Conservation (phyloP, 176 grass and related monocot genomes). For the Oryza punctata region DNA sequence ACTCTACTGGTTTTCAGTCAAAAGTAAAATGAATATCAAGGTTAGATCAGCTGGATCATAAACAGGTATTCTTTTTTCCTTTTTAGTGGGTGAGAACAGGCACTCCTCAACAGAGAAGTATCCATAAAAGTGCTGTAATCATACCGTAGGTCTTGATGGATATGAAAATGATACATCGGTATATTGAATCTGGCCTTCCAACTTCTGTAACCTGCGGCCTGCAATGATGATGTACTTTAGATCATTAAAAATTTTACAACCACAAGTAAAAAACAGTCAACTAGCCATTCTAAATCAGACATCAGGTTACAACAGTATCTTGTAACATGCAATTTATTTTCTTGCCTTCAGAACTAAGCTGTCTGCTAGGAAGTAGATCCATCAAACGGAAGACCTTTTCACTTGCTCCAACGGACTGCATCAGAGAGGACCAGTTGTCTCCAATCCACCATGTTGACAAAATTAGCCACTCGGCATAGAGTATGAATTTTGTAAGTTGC, state of each 20-base stretch:
- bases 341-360: conserved; percentile 79
- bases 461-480: conserved; percentile 97
- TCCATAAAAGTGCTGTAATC: conserved; percentile 1
- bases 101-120: conserved; percentile 27
- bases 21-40: not conserved
- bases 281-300: not conserved
- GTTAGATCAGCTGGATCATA: not conserved
- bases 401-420: conserved; percentile 95
- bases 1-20: conserved; percentile 4
- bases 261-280: conserved; percentile 17
- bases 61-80: not conserved
- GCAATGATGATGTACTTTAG: conserved; percentile 28
- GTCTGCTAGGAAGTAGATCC: conserved; percentile 82
- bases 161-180: conserved; percentile 87
- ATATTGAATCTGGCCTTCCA: conserved; percentile 75
- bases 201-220: conserved; percentile 68
- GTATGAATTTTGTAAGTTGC: conserved; percentile 94
- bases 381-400: conserved; percentile 96
- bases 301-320: not conserved
- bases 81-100: not conserved
- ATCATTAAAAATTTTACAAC: not conserved
- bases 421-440: conserved; percentile 97
- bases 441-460: conserved; percentile 98
- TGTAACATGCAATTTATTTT: conserved; percentile 29
- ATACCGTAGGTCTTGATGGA: conserved; percentile 84